These are phyloP conservation scores for Acanthamoeba sp. DNA, from an alignment of 208 protist species.

Conservation along the genomic window DNA sequence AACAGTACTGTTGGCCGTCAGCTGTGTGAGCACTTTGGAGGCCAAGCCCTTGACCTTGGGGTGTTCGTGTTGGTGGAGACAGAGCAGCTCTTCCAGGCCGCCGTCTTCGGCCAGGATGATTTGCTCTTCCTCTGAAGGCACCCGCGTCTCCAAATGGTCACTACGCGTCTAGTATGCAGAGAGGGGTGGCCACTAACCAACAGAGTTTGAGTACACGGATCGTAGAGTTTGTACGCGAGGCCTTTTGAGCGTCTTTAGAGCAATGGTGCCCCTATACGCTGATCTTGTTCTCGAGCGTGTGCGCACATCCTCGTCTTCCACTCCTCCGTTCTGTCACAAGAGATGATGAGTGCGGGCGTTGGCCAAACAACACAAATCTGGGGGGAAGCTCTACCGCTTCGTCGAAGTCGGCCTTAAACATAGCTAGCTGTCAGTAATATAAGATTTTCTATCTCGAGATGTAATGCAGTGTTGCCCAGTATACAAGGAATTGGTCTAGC, in stretches of 20 bases:
- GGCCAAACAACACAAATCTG: too few species aligned
- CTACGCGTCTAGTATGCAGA: too few species aligned
- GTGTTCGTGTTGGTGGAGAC: constrained; percentile 24
- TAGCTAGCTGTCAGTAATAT: not conserved
- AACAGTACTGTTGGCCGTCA: not conserved
- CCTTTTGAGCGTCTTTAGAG: not conserved
- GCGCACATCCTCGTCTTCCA: not conserved
- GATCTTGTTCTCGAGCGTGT: not conserved
- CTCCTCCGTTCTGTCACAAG: not conserved
- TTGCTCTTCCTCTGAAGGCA: constrained; percentile 42
- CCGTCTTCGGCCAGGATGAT: constrained; percentile 23
- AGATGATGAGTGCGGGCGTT: too few species aligned
- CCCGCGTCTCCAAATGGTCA: too few species aligned
- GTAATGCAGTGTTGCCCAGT: too few species aligned
- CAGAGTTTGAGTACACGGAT: not conserved
- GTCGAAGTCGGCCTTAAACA: not conserved
- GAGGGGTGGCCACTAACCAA: not conserved
- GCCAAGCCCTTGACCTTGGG: constrained; percentile 35
- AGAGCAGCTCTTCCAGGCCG: constrained; percentile 32
- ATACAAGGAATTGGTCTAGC: too few species aligned
- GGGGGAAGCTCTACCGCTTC: too few species aligned
- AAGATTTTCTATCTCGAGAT: too few species aligned
- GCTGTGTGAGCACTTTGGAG: not conserved
- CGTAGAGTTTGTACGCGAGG: not conserved
- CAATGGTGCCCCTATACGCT: not conserved